Base-by-base conservation (phyloP, 495 filamentous ascomycete species). In the Daldinia decipiens region DNA sequence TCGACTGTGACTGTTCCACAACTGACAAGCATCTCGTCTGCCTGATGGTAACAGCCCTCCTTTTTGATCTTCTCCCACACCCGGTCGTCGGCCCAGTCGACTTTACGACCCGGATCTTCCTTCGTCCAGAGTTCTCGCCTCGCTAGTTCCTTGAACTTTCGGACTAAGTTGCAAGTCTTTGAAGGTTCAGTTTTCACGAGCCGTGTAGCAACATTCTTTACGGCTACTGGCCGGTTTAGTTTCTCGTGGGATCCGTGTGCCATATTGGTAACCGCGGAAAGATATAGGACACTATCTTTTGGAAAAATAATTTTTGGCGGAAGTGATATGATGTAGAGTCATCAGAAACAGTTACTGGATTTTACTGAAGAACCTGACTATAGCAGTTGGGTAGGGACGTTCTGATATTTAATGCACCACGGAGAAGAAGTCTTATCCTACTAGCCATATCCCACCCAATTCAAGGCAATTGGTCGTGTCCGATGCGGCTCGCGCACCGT, bases 1-100 rank as follows among this genome's bases (percentile, higher is more conserved):
- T 83, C 78, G 53, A 84, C 45, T 32, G 81, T 81, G 50, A 84
- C 81, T 11, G 81, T 82, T 64, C 82, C 82, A 67, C 81, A 82
- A 34, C 80, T 82, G 50, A 83, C 80, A 43, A 79, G 70, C 27
- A 82, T 73, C 21, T 77, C 77, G 47, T 79, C 70, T 26, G 82
- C 81, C 17, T 78, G 79, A 45, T 77, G 65, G 53, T 70, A 78
- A 9, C 64, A 51, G 3, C 76, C 73, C 47, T 75, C 70, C 0
- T 65, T 60, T 13, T 56, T 60, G 36, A 78, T 78, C 67, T 76
- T 76, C 27, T 67, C 67, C 75, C 75, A 77, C 11, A 77, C 75
- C n/a, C 32, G 40, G 19, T 75, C 60, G 24, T 76, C 73, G 6
- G 15, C 70, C 75, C 75, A 77, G 51, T 77, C 59, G 36, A 77